Base-by-base conservation (phyloP, 805 yeast genomes). In the Metschnikowia bowlesiae region DNA sequence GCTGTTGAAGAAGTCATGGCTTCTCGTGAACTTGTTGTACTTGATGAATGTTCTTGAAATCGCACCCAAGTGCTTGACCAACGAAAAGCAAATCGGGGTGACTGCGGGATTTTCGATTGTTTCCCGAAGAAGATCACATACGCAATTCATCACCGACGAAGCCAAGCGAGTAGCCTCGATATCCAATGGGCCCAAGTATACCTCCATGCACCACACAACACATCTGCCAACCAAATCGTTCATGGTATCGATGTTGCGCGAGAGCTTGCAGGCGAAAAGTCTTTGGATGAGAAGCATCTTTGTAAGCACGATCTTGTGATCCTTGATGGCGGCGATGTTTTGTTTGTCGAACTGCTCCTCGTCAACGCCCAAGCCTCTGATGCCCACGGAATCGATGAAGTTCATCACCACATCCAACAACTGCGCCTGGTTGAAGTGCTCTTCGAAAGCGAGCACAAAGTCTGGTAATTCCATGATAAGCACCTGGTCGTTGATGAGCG, bases 111-210 rank as follows among this genome's bases (percentile, higher is more conserved):
- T 47, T 22, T 66, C 55, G 29, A 70, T 62, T n/a, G 54, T 62
- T 46, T 56, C 62, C 74, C 65, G 76, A 59, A 62, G 69, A 54
- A 53, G 63, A 57, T 63, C 64, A 52, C 83, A 71, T 31, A 80
- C 72, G 14, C 84, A 73, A 38, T 82, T 67, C 58, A 85, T 61
- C 26, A 83, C 72, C 18, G 84, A 79, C 49, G 80, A 75, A 0
- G 90, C 85, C 54, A 87, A 68, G 64, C 95, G 75, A 1, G 83
- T 63, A 14, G 85, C 79, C 40, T 82, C 87, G 26, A 82, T 56
- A 58, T 81, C 87, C 16, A 68, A 67, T 1, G 78, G 74, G 6
- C 80, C 76, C 35, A 71, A 61, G 39, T 82, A 75, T 8, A 84
- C 80, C 47, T 82, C 81, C 66, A 85, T 69, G 0, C 84, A 66